Base-by-base conservation (phyloP, 352 stramenopile genomes). In the Pelagophyceae sp. region DNA sequence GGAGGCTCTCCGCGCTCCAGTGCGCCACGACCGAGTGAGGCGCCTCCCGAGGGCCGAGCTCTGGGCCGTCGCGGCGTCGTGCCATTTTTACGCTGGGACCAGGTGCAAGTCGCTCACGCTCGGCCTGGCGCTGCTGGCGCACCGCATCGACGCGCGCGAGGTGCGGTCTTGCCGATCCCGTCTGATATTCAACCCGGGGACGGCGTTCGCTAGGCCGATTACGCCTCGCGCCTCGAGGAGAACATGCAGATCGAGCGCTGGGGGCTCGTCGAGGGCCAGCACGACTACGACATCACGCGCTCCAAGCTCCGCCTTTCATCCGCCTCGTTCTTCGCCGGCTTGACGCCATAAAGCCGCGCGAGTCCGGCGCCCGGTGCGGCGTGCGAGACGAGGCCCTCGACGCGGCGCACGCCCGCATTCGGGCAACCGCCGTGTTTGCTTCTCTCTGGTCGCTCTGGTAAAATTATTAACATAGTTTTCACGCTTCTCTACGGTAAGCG, bases 201-300 rank as follows among this genome's bases (percentile, higher is more conserved):
- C 80, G 61, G 54, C 3, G 29, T 78, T 83, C 72, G 79, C 45
- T 82, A 91, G 79, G 89, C 89, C 20, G 83, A 86, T 29, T 50
- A 79, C 33, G 89, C 89, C 20, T 80, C 83, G 29, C 80, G 90
- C 33, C 80, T 95, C 2, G 91, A 96, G 81, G 91, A 96, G 81
- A 89, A 94, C 77, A 93, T 94, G 77, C 89, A 96, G 79, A 92
- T 95, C 79, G 83, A 89, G 37, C 82, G 82, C 31, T 96, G 91
- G 91, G 91, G 91, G 29, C 81, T 96, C n/a, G 90, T 96, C 32
- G 91, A 96, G 80, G 91, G 91, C 23, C 85, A 86, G 33, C 91
- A 96, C 81, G 91, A 96, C 82, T 90, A 93, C 78, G 90, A 95
- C 63, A 5, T 72, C 63, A 29, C 63, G 63, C 29, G 63, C 31